Evolutionary conservation across 2,329 filamentous ascomycete species (phyloP), one percentile per base, ranked within the genome.

Genomic region (Neopestalotiopsis sp.): DNA sequence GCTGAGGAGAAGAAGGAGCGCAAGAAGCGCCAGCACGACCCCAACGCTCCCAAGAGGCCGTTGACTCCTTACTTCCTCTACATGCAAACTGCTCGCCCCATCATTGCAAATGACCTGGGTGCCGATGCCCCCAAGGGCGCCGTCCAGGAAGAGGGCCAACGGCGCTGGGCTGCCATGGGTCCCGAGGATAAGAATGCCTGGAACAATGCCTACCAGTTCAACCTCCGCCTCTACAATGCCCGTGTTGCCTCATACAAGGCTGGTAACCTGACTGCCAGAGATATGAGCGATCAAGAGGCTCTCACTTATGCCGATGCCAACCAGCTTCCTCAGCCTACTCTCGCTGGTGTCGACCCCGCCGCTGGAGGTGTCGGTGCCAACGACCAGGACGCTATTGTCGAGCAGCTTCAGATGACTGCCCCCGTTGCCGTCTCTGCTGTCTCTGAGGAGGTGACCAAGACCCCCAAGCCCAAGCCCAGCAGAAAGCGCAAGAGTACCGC

Each of bases 31-130:
- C 90, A 90, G 57, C 91, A 93, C 77, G 95, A 98, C 80, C 95
- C 95, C 74, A 97, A 97, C 80, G 95, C 95, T 6, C 95, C 95
- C 70, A 98, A 98, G 89, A 91, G 95, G 65, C 95, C 95, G 9
- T 82, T 98, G 77, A 98, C 95, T 5, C 94, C 95, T 2, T 98
- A 97, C 85, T 97, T 98, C 85, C 85, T 98, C 70, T 98, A 94
- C 85, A 94, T 97, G 86, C 92, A 97, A 80, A 91, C 92, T 72
- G 94, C 94, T 72, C 92, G 96, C 64, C 88, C 91, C 65, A 91
- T 93, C 78, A 96, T 98, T 74, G 91, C 93, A 68, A 86, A 85
- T 42, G 94, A 97, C 74, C 87, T 97, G 12, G 93, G 92, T 28
- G 79, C 89, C n/a, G 87, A 90, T 69, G 90, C 91, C 7, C 91